phyloP scores from a whole-genome alignment of 768 basidiomycete species.

The Suillus discolor region DNA sequence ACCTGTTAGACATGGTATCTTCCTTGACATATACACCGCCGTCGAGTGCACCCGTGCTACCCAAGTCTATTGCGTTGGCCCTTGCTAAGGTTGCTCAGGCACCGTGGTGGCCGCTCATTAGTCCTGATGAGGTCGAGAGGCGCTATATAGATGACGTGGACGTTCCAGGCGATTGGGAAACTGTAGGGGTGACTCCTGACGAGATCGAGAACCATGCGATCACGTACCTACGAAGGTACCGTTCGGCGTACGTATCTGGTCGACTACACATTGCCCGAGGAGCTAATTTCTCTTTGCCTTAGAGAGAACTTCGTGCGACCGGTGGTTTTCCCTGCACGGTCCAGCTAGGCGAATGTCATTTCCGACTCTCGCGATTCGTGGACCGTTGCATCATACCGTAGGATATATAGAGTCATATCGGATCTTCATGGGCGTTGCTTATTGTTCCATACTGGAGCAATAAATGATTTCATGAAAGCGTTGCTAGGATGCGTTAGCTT shows the following conservation, averaged over 20 bases:
- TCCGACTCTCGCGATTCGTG: conserved; percentile 30
- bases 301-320: conserved; percentile 73
- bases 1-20: conserved; percentile 75
- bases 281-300: conserved; percentile 14
- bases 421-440: conserved; percentile 20
- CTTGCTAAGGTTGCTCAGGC: conserved; percentile 63
- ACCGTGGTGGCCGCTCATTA: conserved; percentile 90
- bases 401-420: conserved; percentile 11
- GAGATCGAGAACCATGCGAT: conserved; percentile 89
- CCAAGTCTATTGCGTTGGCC: conserved; percentile 67
- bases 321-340: conserved; percentile 61
- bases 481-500: conserved; percentile 30
- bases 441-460: conserved; percentile 27
- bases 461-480: conserved; percentile 26
- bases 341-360: conserved; percentile 31
- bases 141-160: conserved; percentile 84
- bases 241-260: conserved; percentile 71
- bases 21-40: conserved; percentile 78
- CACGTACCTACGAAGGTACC: conserved; percentile 86
- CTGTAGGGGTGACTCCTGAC: conserved; percentile 78
- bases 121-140: conserved; percentile 88
- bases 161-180: conserved; percentile 79
- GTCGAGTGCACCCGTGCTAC: conserved; percentile 72
- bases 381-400: conserved; percentile 23
- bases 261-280: conserved; percentile 8